A percentile compares a stretch with the other conserved stretches of the same genome.
These are phyloP conservation scores for Antarctomyces pellizariae DNA, from an alignment of 495 filamentous ascomycete genomes.

Conservation along the genomic window DNA sequence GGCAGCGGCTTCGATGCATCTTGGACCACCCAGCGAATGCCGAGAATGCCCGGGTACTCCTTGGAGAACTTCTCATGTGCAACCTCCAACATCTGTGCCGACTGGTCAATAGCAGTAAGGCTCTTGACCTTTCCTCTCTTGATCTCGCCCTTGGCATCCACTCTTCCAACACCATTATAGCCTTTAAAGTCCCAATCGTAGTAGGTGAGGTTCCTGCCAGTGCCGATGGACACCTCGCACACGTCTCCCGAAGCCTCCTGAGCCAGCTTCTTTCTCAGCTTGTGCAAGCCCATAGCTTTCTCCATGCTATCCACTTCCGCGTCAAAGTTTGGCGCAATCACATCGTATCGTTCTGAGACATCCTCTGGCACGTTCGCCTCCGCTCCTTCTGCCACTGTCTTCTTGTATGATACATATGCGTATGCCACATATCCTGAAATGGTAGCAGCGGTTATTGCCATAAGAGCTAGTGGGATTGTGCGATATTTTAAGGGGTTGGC, in stretches of 20 bases:
- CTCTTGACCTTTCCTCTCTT: constrained; percentile 14
- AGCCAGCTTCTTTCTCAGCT: constrained; percentile 35
- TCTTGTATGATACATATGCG: constrained; percentile 4
- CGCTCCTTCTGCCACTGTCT: background rate
- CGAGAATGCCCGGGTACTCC: constrained; percentile 21
- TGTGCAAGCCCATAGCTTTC: constrained; percentile 35
- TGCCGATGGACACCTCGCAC: constrained; percentile 72
- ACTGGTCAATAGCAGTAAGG: constrained; percentile 37
- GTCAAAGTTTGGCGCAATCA: constrained; percentile 26
- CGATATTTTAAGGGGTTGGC: constrained; percentile 9
- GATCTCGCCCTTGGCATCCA: constrained; percentile 7
- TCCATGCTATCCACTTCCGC: constrained; percentile 40
- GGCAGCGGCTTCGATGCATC: constrained; percentile 13
- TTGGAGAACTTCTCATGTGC: constrained; percentile 30
- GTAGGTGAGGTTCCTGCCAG: constrained; percentile 66
- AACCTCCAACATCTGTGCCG: constrained; percentile 38
- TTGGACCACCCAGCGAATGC: constrained; percentile 16
- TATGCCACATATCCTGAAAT: constrained; percentile 6
- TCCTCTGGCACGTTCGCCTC: constrained; percentile 5
- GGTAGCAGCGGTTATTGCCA: constrained; percentile 5
- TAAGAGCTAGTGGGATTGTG: constrained; percentile 8
- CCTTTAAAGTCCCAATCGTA: constrained; percentile 29
- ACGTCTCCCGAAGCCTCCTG: constrained; percentile 50
- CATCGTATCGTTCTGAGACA: constrained; percentile 11
- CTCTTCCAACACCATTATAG: constrained; percentile 4